Evolutionary conservation across 768 basidiomycete species (phyloP), one percentile per base, ranked within the genome.

Genomic region (Leccinum variicolor): DNA sequence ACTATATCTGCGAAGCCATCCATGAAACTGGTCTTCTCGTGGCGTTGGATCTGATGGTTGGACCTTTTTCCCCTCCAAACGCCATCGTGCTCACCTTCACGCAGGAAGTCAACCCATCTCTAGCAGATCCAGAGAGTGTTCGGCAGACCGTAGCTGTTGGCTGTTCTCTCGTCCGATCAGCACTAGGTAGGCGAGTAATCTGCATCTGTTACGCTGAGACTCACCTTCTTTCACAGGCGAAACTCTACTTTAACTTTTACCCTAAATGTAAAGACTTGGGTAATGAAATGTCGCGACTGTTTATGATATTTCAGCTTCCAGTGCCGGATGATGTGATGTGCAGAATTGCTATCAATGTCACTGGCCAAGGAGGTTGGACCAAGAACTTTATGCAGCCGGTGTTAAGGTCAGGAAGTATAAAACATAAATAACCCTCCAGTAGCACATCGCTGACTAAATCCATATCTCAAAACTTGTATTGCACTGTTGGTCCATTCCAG

Each of bases 81-180:
- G 14, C 23, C 41, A 33, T 21, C 33, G 10, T 26, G 6, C 64
- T 70, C 31, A 68, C 28, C 45, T 23, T 54, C 29, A 55, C 62
- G 58, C 68, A 94, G 91, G 93, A 99, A 74, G 96, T 99, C 58
- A 98, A 98, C 71, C 97, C 97, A n/a, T 89, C 92, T 0, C 80
- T 99, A 17, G 83, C 81, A 14, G 92, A 94, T 64, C 79, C 77
- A 47, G 79, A 77, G 49, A 86, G 86, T 33, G 95, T 89, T 9
- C 74, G 84, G 63, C 87, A 95, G 75, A 99, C 97, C 0, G 88
- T 99, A 26, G 86, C 91, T 17, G 85, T 95, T 26, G 94, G 94
- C 6, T 92, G 94, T 68, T 93, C 90, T 34, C 78, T 96, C 46
- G 84, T 92, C 28, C 81, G 94, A 29, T 78, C 89, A 31, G 92